Conservation (phyloP, 176 grass and related monocot genomes). For the Carex parvula region DNA sequence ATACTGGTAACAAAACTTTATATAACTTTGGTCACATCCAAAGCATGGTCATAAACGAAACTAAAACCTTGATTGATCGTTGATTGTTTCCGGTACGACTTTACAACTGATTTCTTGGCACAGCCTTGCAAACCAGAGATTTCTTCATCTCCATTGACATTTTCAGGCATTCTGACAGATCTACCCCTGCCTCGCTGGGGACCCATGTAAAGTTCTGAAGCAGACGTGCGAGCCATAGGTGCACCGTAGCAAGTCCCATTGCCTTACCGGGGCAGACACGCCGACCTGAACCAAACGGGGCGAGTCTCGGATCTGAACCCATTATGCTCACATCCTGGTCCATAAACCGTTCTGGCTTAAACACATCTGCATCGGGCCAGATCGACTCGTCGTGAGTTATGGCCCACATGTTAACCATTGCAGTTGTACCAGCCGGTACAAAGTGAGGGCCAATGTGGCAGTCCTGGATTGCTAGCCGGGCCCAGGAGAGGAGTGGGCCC, state of each 20-base stretch:
- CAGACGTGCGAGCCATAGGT: conserved; percentile 69
- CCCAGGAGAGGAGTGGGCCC: conserved; percentile 83
- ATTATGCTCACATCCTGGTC: conserved; percentile 60
- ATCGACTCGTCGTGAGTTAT: conserved; percentile 61
- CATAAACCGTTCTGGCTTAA: conserved; percentile 55
- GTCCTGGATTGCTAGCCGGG: conserved; percentile 63
- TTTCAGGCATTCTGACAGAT: conserved; percentile 59
- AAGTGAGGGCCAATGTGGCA: conserved; percentile 48
- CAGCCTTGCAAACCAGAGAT: conserved; percentile 56
- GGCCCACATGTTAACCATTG: conserved; percentile 96
- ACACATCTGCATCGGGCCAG: conserved; percentile 47
- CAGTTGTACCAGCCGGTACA: conserved; percentile 68
- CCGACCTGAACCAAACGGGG: conserved; percentile 63
- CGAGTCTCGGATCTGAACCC: conserved; percentile 62
- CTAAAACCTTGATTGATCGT: neutral
- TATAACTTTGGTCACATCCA: conserved; percentile 14
- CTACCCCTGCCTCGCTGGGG: conserved; percentile 25
- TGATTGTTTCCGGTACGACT: neutral
- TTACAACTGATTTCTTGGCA: conserved; percentile 21
- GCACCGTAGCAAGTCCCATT: conserved; percentile 55
- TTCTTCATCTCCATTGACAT: conserved; percentile 86
- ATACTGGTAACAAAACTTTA: conserved; percentile 14
- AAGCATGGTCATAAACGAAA: conserved; percentile 4
- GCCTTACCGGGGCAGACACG: conserved; percentile 71
- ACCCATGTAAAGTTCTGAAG: conserved; percentile 51